These are phyloP conservation scores for Gossypium davidsonii DNA, from an alignment of 441 rosid species.

Conservation along the genomic window DNA sequence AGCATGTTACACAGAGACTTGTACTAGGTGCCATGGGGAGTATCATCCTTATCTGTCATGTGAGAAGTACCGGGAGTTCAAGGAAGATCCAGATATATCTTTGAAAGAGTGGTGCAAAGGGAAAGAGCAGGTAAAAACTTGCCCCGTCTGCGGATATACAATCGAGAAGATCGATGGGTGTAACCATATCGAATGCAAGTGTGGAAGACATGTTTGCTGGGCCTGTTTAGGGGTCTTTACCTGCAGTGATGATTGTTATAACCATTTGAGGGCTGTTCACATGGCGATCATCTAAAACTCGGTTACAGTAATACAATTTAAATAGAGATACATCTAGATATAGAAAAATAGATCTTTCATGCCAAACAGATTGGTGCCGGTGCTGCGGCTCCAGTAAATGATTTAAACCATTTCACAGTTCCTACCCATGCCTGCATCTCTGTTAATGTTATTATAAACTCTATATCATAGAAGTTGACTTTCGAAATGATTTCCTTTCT, in stretches of 20 bases:
- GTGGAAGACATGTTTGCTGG: slow-evolving; percentile 88
- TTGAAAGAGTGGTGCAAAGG: slow-evolving; percentile 73
- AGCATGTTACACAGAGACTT: slow-evolving; percentile 70
- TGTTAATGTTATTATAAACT: not conserved
- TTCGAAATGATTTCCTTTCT: not conserved
- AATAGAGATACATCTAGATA: not conserved
- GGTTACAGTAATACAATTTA: not conserved
- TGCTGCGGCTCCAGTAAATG: not conserved
- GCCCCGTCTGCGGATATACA: slow-evolving; percentile 56
- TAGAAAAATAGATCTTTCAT: not conserved
- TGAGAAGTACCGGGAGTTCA: slow-evolving; percentile 55
- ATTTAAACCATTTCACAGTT: not conserved
- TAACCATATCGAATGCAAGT: slow-evolving; percentile 69
- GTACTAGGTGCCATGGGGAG: slow-evolving; percentile 77
- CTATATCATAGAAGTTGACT: not conserved
- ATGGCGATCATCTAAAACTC: slow-evolving; percentile 24
- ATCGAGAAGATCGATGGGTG: slow-evolving; percentile 89
- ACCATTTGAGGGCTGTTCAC: slow-evolving; percentile 49
- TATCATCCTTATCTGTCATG: slow-evolving; percentile 70
- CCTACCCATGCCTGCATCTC: not conserved
- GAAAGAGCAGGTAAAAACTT: slow-evolving; percentile 56
- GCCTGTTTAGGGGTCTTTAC: slow-evolving; percentile 44
- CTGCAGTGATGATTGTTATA: slow-evolving; percentile 51
- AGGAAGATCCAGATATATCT: slow-evolving; percentile 78
- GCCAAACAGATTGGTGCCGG: not conserved